These are phyloP conservation scores for Aspergillus versicolor DNA, from an alignment of 2,329 filamentous ascomycete species.

Conservation along the genomic window DNA sequence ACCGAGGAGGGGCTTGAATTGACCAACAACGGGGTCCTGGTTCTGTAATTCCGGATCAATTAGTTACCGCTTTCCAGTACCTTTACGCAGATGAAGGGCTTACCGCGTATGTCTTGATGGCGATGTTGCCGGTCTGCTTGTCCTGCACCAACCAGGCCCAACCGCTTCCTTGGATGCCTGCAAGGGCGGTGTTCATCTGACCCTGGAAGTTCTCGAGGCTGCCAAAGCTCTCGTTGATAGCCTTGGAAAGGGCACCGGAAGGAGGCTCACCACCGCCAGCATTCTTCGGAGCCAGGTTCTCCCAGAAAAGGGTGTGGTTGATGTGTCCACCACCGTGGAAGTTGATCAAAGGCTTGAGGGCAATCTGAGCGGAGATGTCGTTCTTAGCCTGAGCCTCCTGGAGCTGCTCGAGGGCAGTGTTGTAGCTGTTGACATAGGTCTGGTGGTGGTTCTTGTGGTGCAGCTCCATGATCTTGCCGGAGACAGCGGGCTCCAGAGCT, in stretches of 20 bases:
- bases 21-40: slow-evolving; percentile 85
- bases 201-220: slow-evolving; percentile 60
- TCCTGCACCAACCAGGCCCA: slow-evolving; percentile 66
- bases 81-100: slow-evolving; percentile 18
- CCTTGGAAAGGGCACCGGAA: slow-evolving; percentile 55
- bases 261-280: slow-evolving; percentile 64
- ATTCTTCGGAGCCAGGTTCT: slow-evolving; percentile 64
- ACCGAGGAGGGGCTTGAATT: slow-evolving; percentile 77
- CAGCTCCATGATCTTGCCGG: slow-evolving; percentile 91
- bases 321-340: slow-evolving; percentile 65
- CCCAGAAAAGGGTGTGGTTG: slow-evolving; percentile 67
- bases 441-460: slow-evolving; percentile 95
- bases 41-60: slow-evolving; percentile 49
- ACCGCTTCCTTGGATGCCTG: slow-evolving; percentile 64
- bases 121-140: slow-evolving; percentile 57
- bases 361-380: slow-evolving; percentile 58
- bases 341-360: slow-evolving; percentile 61
- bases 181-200: slow-evolving; percentile 63
- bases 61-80: neutral
- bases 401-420: slow-evolving; percentile 72
- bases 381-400: slow-evolving; percentile 55
- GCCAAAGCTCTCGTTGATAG: slow-evolving; percentile 61
- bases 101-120: slow-evolving; percentile 64
- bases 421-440: slow-evolving; percentile 88
- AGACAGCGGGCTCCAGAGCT: slow-evolving; percentile 82